A percentile compares a stretch with the other conserved stretches of the same genome.
Conservation (phyloP, 2,329 filamentous ascomycete genomes). For the Diaporthe ampelina region DNA sequence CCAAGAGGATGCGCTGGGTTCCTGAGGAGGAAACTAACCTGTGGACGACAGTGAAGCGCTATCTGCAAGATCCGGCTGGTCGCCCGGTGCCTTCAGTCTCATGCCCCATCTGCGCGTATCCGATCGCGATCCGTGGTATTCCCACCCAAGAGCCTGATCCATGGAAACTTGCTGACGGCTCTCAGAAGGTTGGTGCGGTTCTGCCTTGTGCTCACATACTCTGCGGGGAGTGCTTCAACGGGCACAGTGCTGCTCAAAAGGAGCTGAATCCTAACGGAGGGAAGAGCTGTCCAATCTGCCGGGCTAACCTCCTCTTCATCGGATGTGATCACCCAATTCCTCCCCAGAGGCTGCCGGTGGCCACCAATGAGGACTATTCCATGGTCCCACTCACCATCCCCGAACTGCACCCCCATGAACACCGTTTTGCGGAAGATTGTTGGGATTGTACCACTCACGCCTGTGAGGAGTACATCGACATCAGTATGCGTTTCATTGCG, state of each 20-base stretch:
- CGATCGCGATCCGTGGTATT: slow-evolving; percentile 20
- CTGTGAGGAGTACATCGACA: not conserved
- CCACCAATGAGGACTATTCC: not conserved
- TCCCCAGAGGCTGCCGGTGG: not conserved
- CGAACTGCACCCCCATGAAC: not conserved
- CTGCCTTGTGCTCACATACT: not conserved
- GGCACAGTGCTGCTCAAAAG: not conserved
- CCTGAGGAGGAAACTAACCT: not conserved
- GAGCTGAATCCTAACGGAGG: not conserved
- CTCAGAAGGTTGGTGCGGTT: not conserved
- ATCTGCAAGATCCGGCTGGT: not conserved
- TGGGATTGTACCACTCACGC: accelerated
- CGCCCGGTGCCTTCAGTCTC: not conserved
- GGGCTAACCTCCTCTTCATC: not conserved
- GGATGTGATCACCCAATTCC: not conserved
- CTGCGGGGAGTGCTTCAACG: not conserved
- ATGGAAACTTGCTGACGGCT: slow-evolving; percentile 3
- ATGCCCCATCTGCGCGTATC: not conserved
- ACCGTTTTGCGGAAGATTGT: not conserved
- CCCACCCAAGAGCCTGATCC: not conserved
- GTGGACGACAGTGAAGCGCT: slow-evolving; percentile 11
- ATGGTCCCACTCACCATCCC: slow-evolving; percentile 21
- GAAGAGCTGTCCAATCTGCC: not conserved
- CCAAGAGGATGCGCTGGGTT: not conserved
- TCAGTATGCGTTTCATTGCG: not conserved